Evolutionary conservation across 495 filamentous ascomycete genomes (phyloP), one percentile per base, ranked within the genome.

Genomic region (Aspergillus funiculosus): DNA sequence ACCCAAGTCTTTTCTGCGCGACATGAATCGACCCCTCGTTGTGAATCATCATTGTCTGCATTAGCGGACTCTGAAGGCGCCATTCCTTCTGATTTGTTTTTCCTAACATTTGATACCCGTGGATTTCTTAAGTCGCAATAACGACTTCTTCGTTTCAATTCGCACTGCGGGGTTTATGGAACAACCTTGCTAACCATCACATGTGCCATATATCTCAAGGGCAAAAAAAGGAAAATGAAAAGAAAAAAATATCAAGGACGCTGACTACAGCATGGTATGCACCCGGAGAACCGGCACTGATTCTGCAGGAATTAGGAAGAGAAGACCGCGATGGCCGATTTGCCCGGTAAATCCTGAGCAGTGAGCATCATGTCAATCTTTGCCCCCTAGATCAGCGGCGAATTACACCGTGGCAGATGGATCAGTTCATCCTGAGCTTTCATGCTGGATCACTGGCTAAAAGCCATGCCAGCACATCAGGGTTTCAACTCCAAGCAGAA

Each of bases 401-500:
- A 51, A 56, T 60, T 57, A 52, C 48, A 54, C 56, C 53, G 53
- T 62, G 53, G 62, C 63, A 62, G 66, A 62, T 57, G 51, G 49
- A 69, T 67, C 75, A 78, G 75, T 75, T 77, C 72, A 69, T 76
- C 69, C 63, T 72, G 72, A 74, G 73, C 73, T 74, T 76, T 65
- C 39, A 45, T 30, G 43, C 39, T 43, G 49, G 50, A 51, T 51
- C 48, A 86, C 83, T 92, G 87, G 89, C 74, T 78, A 80, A 71
- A 76, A 86, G 73, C 73, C 67, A 82, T 83, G 89, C 89, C 89
- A 95, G 74, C 89, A 80, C 89, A 95, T 89, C 88, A 86, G 72
- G 58, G 49, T 54, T 54, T 57, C 42, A 58, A 55, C 59, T 46
- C 48, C 48, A 43, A 52, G 46, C 53, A 58, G 52, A 41, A 52